phyloP scores from a whole-genome alignment of 805 yeast genomes.

The Myxozyma monticola region DNA sequence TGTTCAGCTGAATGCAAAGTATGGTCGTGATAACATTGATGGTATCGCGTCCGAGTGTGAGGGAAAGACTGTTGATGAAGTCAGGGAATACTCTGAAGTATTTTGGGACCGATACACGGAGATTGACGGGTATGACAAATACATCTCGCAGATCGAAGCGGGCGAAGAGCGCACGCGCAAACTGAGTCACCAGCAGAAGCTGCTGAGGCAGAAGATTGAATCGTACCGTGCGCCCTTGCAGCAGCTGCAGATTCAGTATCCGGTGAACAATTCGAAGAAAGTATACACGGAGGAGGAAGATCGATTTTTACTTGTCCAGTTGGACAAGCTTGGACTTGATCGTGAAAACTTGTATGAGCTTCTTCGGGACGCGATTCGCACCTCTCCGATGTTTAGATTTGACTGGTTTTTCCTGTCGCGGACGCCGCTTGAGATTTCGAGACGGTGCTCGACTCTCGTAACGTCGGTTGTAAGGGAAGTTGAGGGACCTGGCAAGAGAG shows the following conservation, averaged over 20 bases:
- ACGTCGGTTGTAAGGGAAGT: constrained; percentile 73
- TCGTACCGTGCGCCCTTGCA: constrained; percentile 74
- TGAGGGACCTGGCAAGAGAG: constrained; percentile 42
- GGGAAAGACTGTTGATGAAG: constrained; percentile 77
- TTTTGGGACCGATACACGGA: constrained; percentile 80
- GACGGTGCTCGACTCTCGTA: constrained; percentile 79
- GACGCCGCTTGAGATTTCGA: constrained; percentile 69
- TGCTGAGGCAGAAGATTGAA: constrained; percentile 71
- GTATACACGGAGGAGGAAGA: constrained; percentile 88
- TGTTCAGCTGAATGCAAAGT: constrained; percentile 68
- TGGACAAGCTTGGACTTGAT: constrained; percentile 79
- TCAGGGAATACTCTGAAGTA: constrained; percentile 68
- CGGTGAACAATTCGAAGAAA: constrained; percentile 69
- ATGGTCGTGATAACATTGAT: constrained; percentile 73
- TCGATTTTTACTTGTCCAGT: constrained; percentile 75
- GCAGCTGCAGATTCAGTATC: constrained; percentile 68
- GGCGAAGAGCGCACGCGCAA: constrained; percentile 83
- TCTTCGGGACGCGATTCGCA: constrained; percentile 71
- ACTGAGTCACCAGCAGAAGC: constrained; percentile 69
- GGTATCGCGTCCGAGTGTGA: constrained; percentile 78
- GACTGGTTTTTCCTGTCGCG: constrained; percentile 86
- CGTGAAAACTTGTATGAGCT: constrained; percentile 74
- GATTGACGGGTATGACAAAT: constrained; percentile 87
- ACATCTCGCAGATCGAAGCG: constrained; percentile 72
- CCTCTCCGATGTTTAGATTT: constrained; percentile 75